Evolutionary conservation across 2,329 filamentous ascomycete genomes (phyloP).

Genomic region (Aspergillus amoenus): DNA sequence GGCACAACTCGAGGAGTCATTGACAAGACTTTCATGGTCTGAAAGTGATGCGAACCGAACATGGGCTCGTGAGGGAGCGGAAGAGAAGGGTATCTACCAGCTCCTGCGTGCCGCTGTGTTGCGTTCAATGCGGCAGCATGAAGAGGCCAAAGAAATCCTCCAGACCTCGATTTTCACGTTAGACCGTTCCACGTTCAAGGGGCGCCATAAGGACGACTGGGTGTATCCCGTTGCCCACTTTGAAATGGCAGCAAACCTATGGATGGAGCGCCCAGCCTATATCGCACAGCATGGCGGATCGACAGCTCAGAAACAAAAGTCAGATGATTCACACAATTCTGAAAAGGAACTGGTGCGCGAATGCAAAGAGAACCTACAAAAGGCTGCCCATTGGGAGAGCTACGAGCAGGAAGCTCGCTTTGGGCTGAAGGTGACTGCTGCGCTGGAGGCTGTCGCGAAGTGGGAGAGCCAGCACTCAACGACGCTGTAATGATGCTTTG

Average conservation of each 20-base stretch:
- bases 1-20: constrained; percentile 62
- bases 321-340: constrained; percentile 7
- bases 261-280: constrained; percentile 61
- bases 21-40: constrained; percentile 66
- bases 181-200: constrained; percentile 54
- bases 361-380: constrained; percentile 57
- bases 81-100: constrained; percentile 64
- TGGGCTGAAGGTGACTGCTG: constrained; percentile 50
- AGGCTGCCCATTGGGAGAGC: constrained; percentile 59
- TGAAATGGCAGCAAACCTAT: constrained; percentile 79
- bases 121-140: constrained; percentile 61
- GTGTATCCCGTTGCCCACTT: constrained; percentile 77
- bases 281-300: constrained; percentile 30
- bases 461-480: constrained; percentile 38
- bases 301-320: background rate
- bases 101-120: constrained; percentile 67
- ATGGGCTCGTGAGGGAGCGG: constrained; percentile 54
- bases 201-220: constrained; percentile 52
- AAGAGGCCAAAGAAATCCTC: constrained; percentile 66
- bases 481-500: constrained; percentile 9
- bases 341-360: constrained; percentile 48
- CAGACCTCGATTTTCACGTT: constrained; percentile 62
- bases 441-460: constrained; percentile 43
- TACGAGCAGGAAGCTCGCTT: constrained; percentile 63
- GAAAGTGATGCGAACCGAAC: constrained; percentile 57